Evolutionary conservation across 2,329 filamentous ascomycete genomes (phyloP).

Genomic region (Penicillium sclerotigenum): DNA sequence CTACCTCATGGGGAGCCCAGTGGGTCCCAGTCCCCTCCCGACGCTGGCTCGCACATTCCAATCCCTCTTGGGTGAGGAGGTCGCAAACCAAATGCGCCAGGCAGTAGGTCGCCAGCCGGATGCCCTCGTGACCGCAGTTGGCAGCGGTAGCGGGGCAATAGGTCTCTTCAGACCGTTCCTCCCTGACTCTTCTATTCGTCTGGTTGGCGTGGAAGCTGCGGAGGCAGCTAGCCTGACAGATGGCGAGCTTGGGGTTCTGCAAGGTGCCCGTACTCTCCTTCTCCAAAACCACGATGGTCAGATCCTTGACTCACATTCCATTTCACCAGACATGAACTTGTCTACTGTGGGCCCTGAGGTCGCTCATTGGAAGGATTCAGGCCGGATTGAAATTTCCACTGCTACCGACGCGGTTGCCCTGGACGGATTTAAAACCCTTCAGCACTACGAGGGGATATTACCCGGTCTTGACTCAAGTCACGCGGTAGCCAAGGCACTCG

Average conservation of each 20-base stretch:
- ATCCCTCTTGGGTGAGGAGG: conserved; percentile 25
- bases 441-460: conserved; percentile 23
- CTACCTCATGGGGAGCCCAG: conserved; percentile 26
- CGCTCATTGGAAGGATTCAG: conserved; percentile 25
- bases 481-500: conserved; percentile 17
- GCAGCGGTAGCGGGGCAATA: conserved; percentile 23
- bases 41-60: conserved; percentile 26
- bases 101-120: conserved; percentile 19
- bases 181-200: conserved; percentile 6
- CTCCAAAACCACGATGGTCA: conserved; percentile 24
- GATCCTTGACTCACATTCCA: conserved; percentile 23
- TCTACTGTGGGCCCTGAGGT: conserved; percentile 25
- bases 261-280: conserved; percentile 25
- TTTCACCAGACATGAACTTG: conserved; percentile 26
- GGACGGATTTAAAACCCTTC: conserved; percentile 25
- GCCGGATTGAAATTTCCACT: conserved; percentile 25
- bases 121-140: conserved; percentile 24
- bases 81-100: conserved; percentile 22
- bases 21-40: conserved; percentile 24
- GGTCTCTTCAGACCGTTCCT: conserved; percentile 25
- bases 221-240: conserved; percentile 19
- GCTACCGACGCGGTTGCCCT: conserved; percentile 27
- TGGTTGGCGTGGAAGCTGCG: conserved; percentile 21
- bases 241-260: conserved; percentile 22
- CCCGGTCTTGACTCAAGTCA: conserved; percentile 27